Evolutionary conservation across 1,139 yeast species (phyloP).

Genomic region (Casaregolazyma suthepensis): DNA sequence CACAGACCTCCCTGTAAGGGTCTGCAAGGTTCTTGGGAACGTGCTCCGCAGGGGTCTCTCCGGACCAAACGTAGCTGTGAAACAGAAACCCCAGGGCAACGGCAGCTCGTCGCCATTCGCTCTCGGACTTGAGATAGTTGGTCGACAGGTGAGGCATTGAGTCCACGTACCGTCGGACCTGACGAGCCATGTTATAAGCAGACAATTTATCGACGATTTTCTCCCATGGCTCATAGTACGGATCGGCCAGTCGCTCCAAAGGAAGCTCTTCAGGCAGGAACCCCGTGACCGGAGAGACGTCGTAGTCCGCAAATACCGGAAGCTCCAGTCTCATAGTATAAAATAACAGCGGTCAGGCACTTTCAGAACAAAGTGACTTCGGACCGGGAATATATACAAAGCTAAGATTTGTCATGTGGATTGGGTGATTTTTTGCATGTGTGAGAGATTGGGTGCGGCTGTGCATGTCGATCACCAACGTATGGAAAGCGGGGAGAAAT

Average conservation of each 20-base stretch:
- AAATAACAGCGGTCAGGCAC: not conserved
- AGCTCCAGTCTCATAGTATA: constrained; percentile 24
- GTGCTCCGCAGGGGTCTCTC: constrained; percentile 51
- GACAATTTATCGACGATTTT: constrained; percentile 58
- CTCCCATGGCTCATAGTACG: constrained; percentile 78
- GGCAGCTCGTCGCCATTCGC: constrained; percentile 72
- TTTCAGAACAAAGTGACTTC: not conserved
- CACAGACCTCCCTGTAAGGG: constrained; percentile 60
- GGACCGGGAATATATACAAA: not conserved
- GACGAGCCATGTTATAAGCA: constrained; percentile 59
- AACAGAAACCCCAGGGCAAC: constrained; percentile 69
- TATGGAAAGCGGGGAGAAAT: not conserved
- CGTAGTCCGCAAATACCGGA: constrained; percentile 56
- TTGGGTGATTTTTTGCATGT: not conserved
- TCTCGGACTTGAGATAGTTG: constrained; percentile 37
- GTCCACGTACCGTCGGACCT: constrained; percentile 56
- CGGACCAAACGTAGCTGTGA: constrained; percentile 88
- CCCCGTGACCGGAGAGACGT: constrained; percentile 63
- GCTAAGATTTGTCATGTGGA: not conserved
- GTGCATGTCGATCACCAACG: not conserved
- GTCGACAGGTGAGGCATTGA: constrained; percentile 49
- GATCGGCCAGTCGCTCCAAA: constrained; percentile 49
- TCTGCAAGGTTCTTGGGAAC: constrained; percentile 63
- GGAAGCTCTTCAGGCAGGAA: constrained; percentile 73
- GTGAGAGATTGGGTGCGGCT: not conserved